Evolutionary conservation across 176 grass and related monocot genomes (phyloP), one percentile per base, ranked within the genome.

Genomic region (Rhynchospora breviuscula): DNA sequence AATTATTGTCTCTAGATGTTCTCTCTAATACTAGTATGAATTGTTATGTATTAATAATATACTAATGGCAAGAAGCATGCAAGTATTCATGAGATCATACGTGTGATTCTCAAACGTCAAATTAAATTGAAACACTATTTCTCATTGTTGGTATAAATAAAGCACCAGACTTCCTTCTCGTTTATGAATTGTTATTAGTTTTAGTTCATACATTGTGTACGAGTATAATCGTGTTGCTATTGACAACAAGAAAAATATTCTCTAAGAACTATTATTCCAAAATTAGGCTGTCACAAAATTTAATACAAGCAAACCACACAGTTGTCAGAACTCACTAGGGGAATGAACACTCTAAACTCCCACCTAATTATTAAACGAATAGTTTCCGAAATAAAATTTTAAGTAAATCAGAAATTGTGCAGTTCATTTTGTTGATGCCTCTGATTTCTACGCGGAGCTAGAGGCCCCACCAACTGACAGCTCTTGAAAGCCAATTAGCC

Each of bases 391-490:
- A 70, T 70, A 70, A 40, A 40, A 10, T 46, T 70, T 70, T 45
- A 70, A 70, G 15, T n/a, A 6, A 13, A 45, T 33, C 14, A 70
- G 33, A 70, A 46, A 70, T 70, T 31, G 7, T 8, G 15, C 44
- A 69, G 15, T 44, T 69, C 35, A 40, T 70, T 18, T 46, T 15
- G 33, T 70, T 70, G 40, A 45, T 19, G 18, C 17, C 17, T 70
- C 15, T 70, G 40, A 70, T 45, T 70, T 19, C 14, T 45, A 69
- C 67, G 67, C 40, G 67, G 1, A 70, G 33, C 12, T 17, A 63
- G 23, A 66, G 26, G 66, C 4, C 45, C n/a, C 69, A 73, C 69
- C n/a, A 74, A 25, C 71, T 75, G 71, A 75, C 71, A 75, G 71
- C 71, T 75, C 51, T 78, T 18, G 73, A 78, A 49, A 47, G 12